Evolutionary conservation across 2,329 filamentous ascomycete genomes (phyloP), one percentile per base, ranked within the genome.

Genomic region (Calonectria fujianensis): DNA sequence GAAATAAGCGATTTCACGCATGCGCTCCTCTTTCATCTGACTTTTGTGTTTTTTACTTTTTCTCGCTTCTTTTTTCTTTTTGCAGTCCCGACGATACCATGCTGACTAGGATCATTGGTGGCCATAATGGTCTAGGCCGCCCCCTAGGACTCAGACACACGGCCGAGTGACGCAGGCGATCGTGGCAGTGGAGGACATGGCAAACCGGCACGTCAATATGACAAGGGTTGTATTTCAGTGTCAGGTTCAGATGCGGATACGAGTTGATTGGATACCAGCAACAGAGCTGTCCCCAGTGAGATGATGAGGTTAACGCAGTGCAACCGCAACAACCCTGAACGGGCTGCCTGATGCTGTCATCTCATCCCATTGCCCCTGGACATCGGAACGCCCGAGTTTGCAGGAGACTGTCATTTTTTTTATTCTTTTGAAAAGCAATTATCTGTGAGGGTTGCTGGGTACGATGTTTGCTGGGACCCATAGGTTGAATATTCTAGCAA

Each of bases 221-320:
- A 64, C 68, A 74, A 67, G 75, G 75, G 72, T 72, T 39, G 37
- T 48, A 24, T 67, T 48, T 69, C 63, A 61, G 64, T 72, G 65
- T 75, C 73, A 74, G 75, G 63, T 61, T 59, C 64, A 61, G 65
- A 63, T 71, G 64, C 68, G 39, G 74, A 72, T 70, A 65, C 72
- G 61, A 48, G 68, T 70, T 75, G 74, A 77, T 77, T 76, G 75
- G 75, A 70, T 75, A 72, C 72, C 75, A 78, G 74, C 67, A 74
- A 59, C 61, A 78, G 69, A 73, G 48, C 67, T 35, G 63, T 66
- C 70, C 59, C 75, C 68, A 61, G 63, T 68, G 73, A 71, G 52
- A 79, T 77, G 59, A 74, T 73, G 73, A 77, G 70, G 70, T 51
- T 73, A 72, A 70, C 71, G 76, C 76, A 70, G 68, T 75, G 74